Evolutionary conservation across 2,329 filamentous ascomycete species (phyloP).

Genomic region (Diaporthe sp.): DNA sequence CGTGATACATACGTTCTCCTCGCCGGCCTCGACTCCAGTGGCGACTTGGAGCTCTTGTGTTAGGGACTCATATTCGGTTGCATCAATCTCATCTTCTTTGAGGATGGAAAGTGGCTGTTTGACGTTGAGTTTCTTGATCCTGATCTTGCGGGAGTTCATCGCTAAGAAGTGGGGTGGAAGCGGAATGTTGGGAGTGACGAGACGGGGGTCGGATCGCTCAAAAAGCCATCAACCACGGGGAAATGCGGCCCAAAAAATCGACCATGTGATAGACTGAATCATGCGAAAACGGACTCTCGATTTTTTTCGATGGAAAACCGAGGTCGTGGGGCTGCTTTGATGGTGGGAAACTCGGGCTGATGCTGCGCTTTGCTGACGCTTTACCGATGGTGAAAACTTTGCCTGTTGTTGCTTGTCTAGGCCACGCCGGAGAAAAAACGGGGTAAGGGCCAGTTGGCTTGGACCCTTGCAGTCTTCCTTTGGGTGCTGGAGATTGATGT

Average conservation of each 20-base stretch:
- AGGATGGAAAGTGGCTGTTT: slow-evolving; percentile 91
- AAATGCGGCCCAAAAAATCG: slow-evolving; percentile 75
- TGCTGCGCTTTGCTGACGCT: slow-evolving; percentile 58
- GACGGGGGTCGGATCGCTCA: slow-evolving; percentile 43
- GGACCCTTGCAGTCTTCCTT: slow-evolving; percentile 13
- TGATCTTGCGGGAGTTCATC: slow-evolving; percentile 72
- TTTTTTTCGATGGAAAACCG: slow-evolving; percentile 69
- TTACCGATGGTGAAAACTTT: slow-evolving; percentile 68
- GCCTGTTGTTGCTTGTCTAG: slow-evolving; percentile 49
- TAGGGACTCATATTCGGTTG: slow-evolving; percentile 87
- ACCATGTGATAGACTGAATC: slow-evolving; percentile 72
- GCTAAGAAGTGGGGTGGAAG: slow-evolving; percentile 44
- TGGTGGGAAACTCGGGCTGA: slow-evolving; percentile 67
- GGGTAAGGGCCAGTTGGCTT: slow-evolving; percentile 34
- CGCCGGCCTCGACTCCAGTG: slow-evolving; percentile 95
- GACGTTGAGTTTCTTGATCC: slow-evolving; percentile 91
- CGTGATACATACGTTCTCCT: slow-evolving; percentile 88
- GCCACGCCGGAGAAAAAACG: slow-evolving; percentile 40
- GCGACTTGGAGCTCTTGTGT: slow-evolving; percentile 89
- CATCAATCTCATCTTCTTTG: slow-evolving; percentile 91
- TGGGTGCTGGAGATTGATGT: slow-evolving; percentile 26
- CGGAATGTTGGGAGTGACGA: slow-evolving; percentile 45
- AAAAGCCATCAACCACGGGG: slow-evolving; percentile 58
- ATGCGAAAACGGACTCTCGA: slow-evolving; percentile 66
- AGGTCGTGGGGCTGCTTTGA: slow-evolving; percentile 67